Evolutionary conservation across 352 stramenopile genomes (phyloP), one percentile per base, ranked within the genome.

Genomic region (Globisporangium parvum): DNA sequence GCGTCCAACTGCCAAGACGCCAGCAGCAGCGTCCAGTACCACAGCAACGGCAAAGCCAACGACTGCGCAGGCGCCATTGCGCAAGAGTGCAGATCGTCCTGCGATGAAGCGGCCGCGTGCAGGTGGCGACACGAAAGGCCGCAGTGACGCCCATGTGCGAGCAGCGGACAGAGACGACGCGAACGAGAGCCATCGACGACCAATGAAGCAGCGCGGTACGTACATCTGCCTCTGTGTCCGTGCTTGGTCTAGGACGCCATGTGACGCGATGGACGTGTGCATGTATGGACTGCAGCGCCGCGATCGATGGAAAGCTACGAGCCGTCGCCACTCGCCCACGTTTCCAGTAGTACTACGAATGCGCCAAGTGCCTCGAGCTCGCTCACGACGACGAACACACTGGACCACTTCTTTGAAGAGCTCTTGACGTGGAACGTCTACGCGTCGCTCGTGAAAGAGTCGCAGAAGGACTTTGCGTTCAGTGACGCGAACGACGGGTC

Each of bases 341-440:
- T 8, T 24, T 24, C 14, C 35, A 28, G 4, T 2, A 72, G 60
- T 3, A 21, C 48, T 5, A 56, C 46, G 31, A 71, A 14, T 41
- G 12, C 48, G 10, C 33, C 48, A 17, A 53, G 31, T 41, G 12
- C 48, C 6, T 20, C 48, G 24, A 53, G 31, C 12, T 15, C 48
- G 31, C 18, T 31, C 4, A 45, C 70, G 12, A 80, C 55, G 17
- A 80, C 57, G 9, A 76, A 93, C 55, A 91, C 80, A 28, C 40
- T 93, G 14, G 82, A 78, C 39, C 82, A 88, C 57, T 93, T 95
- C 59, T 95, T 92, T 48, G 72, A 87, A 17, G 75, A 91, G 21
- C 88, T 95, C 61, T 58, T 95, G 14, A 76, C 88, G 60, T 95
- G 85, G 85, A 73, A 87, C 47, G 84, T 95, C 42, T 75, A 72